phyloP scores from a whole-genome alignment of 805 yeast species.

The Hanseniaspora occidentalis region DNA sequence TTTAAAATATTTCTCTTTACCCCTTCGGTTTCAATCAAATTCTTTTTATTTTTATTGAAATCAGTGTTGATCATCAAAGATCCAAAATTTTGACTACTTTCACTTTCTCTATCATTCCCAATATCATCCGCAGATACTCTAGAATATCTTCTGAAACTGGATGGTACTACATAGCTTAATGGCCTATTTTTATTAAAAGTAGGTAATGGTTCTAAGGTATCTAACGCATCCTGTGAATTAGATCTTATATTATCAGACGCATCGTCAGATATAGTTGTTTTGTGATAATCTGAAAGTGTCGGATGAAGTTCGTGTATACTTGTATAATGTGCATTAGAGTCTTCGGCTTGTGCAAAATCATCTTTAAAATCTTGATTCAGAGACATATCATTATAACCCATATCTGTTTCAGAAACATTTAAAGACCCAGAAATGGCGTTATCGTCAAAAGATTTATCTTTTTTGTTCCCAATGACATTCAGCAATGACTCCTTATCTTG shows the following conservation, averaged over 20 bases:
- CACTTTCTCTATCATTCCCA: neutral
- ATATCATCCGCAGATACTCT: constrained; percentile 7
- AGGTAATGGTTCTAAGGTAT: neutral
- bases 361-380: too few relatives aligned
- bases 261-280: neutral
- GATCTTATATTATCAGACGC: too few relatives aligned
- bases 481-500: too few relatives aligned
- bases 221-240: neutral
- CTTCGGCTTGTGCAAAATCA: too few relatives aligned
- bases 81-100: neutral
- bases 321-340: neutral
- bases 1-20: too few relatives aligned
- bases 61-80: neutral
- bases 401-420: too few relatives aligned
- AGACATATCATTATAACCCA: too few relatives aligned
- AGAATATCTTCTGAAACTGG: constrained; percentile 7
- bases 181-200: constrained; percentile 1
- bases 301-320: neutral
- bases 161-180: constrained; percentile 5
- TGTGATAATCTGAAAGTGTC: neutral
- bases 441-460: neutral
- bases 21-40: too few relatives aligned
- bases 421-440: neutral
- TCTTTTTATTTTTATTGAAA: too few relatives aligned
- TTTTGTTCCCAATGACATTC: too few relatives aligned